phyloP scores from a whole-genome alignment of 805 yeast species.

The Yamadazyma takamatsuzukensis region DNA sequence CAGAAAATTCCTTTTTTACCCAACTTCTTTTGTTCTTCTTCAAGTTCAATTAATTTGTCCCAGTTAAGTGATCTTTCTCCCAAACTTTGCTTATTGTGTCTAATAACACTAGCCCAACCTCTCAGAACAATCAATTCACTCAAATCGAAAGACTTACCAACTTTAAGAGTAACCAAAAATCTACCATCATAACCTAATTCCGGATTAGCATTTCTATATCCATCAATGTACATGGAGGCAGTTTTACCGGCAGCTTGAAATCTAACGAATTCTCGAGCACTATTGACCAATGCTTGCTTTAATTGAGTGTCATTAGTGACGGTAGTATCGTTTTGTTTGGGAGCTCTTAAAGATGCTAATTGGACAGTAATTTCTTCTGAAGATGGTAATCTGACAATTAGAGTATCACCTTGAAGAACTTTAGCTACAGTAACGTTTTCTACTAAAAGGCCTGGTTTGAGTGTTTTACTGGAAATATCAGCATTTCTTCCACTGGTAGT shows the following conservation, averaged over 20 bases:
- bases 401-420: slow-evolving; percentile 67
- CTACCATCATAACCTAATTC: slow-evolving; percentile 62
- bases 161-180: slow-evolving; percentile 56
- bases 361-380: slow-evolving; percentile 63
- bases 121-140: slow-evolving; percentile 55
- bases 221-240: slow-evolving; percentile 60
- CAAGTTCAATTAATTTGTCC: slow-evolving; percentile 73
- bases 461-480: slow-evolving; percentile 13
- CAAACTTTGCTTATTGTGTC: slow-evolving; percentile 69
- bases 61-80: slow-evolving; percentile 68
- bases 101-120: slow-evolving; percentile 76
- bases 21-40: slow-evolving; percentile 51
- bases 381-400: slow-evolving; percentile 47
- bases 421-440: slow-evolving; percentile 53
- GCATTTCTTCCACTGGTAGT: slow-evolving; percentile 15
- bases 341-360: slow-evolving; percentile 72
- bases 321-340: slow-evolving; percentile 58
- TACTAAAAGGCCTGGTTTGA: slow-evolving; percentile 46
- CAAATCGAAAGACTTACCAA: slow-evolving; percentile 57
- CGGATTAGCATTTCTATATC: slow-evolving; percentile 53
- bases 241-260: slow-evolving; percentile 66
- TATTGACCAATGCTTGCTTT: slow-evolving; percentile 52
- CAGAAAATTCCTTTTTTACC: slow-evolving; percentile 60
- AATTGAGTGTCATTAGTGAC: slow-evolving; percentile 30
- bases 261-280: slow-evolving; percentile 75